Evolutionary conservation across 495 filamentous ascomycete genomes (phyloP).

Genomic region (Viridothelium virens): DNA sequence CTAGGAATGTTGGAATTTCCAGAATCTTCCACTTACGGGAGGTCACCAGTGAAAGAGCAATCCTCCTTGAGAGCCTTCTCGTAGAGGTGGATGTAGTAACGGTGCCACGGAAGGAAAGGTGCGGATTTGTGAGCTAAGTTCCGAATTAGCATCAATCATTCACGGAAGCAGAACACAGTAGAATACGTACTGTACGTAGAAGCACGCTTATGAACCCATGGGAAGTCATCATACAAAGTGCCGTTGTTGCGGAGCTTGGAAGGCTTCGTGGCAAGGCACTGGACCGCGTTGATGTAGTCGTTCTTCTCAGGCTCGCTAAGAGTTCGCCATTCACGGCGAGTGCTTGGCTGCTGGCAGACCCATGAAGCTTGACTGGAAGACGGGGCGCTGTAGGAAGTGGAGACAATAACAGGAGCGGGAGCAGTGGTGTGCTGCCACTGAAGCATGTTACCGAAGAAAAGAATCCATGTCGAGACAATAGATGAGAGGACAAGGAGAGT

Average conservation of each 20-base stretch:
- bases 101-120: slow-evolving; percentile 22
- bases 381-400: background rate
- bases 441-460: background rate
- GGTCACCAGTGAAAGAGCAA: slow-evolving; percentile 35
- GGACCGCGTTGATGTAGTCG: slow-evolving; percentile 19
- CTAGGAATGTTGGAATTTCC: background rate
- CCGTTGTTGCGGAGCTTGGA: slow-evolving; percentile 19
- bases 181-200: slow-evolving; percentile 15
- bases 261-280: slow-evolving; percentile 16
- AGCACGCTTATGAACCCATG: slow-evolving; percentile 19
- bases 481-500: background rate
- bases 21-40: slow-evolving; percentile 35
- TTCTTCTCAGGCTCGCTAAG: slow-evolving; percentile 10
- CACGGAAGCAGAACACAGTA: background rate
- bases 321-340: slow-evolving; percentile 22
- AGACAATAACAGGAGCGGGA: background rate
- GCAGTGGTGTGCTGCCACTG: background rate
- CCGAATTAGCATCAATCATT: background rate
- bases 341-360: background rate
- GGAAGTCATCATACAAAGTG: slow-evolving; percentile 21
- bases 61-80: slow-evolving; percentile 15
- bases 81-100: slow-evolving; percentile 23
- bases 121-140: slow-evolving; percentile 21
- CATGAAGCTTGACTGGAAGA: background rate
- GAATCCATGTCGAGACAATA: background rate